Conservation (phyloP, 2,329 filamentous ascomycete genomes). For the Fusarium subglutinans region DNA sequence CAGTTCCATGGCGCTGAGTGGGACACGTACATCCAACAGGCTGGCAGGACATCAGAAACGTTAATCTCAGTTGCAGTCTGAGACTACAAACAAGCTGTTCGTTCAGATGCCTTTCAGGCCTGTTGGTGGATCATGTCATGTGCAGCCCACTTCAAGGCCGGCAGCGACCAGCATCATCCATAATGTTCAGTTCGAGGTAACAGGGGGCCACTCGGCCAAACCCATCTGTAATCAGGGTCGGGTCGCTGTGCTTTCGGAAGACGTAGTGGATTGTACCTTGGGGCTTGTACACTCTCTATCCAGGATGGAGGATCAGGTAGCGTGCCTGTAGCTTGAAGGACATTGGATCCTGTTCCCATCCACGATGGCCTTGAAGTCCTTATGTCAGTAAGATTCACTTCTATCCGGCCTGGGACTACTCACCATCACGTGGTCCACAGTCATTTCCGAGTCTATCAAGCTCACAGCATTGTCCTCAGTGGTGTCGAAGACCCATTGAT, state of each 20-base stretch:
- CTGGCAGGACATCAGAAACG: background rate
- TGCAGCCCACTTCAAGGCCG: background rate
- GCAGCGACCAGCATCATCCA: background rate
- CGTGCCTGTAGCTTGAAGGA: background rate
- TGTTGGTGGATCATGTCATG: background rate
- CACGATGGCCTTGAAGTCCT: background rate
- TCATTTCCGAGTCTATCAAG: background rate
- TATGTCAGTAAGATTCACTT: background rate
- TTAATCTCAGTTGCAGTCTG: background rate
- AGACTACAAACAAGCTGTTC: background rate
- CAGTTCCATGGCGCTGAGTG: background rate
- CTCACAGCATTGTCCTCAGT: rapidly evolving
- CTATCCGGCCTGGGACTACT: background rate
- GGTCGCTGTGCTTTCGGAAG: background rate
- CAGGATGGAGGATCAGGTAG: background rate
- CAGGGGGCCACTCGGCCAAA: background rate
- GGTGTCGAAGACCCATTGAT: background rate
- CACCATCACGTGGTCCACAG: background rate
- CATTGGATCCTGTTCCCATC: background rate
- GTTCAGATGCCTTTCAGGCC: background rate
- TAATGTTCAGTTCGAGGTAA: background rate
- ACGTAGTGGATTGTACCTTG: background rate
- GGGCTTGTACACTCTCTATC: background rate
- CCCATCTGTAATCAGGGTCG: too few species aligned
- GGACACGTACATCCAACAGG: background rate